Evolutionary conservation across 306 rosid species (phyloP), one percentile per base, ranked within the genome.

Genomic region (Luffa aegyptiaca): DNA sequence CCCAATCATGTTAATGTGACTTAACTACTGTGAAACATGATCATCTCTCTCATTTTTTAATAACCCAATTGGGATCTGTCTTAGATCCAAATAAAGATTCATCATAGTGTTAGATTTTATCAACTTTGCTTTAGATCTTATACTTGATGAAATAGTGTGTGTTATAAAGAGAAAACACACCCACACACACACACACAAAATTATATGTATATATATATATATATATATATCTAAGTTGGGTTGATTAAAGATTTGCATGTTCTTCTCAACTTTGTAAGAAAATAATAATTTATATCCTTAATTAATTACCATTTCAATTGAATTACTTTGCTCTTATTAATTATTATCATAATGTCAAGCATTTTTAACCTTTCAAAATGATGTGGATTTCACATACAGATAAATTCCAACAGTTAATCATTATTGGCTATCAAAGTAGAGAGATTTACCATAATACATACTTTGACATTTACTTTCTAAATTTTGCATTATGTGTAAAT

Each of bases 1-100:
- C 48, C 21, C 79, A 75, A 75, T 75, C 49, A 53, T 75, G 79
- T 75, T 52, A 75, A 75, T 75, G 79, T 75, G 79, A 75, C 79
- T 75, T 75, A 75, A 75, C 64, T 75, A 53, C 64, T 35, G 33
- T 52, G 63, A 75, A 75, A 53, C 79, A 75, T 75, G 48, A 53
- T 53, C 79, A 75, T 75, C 33, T 37, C n/a, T 8, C 78, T 31
- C 3, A 3, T 16, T 74, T 49, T 74, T 74, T 74, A 21, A 14
- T 13, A 35, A 33, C 9, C 63, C 58, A 74, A 74, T 33, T 49
- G 78, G 78, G 78, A 51, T 74, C 31, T 74, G 63, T 53, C 61
- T 52, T 17, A 53, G 59, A 74, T 74, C 78, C 78, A 74, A 74
- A 74, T 51, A 74, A 74, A 74, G 46, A 75, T 75, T 55, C 79